Percentiles rank a stretch among this genome's conserved stretches.
Evolutionary conservation across 78 protist species (phyloP).

Genomic region (Capsaspora owczarzaki): DNA sequence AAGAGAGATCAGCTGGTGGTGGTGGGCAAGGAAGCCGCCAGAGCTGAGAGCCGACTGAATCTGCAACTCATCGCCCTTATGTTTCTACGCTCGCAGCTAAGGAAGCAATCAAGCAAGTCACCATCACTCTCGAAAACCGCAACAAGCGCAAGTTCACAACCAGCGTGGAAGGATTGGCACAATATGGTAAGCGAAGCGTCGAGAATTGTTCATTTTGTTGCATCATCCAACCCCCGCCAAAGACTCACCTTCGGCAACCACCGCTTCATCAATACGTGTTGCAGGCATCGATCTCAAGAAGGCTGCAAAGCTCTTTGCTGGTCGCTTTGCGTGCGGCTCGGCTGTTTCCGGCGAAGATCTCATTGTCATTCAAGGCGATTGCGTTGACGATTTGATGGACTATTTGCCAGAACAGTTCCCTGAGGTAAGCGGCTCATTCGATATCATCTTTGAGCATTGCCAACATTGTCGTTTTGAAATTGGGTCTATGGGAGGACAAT

Average conservation of each 20-base stretch:
- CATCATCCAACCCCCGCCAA: no score
- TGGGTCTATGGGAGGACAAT: no score
- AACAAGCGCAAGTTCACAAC: slow-evolving; percentile 11
- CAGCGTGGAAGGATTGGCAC: neutral
- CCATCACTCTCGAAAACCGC: neutral
- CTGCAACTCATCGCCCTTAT: neutral
- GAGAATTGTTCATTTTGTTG: no score
- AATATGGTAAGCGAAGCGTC: neutral
- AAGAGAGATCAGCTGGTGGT: no score
- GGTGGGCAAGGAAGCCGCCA: neutral
- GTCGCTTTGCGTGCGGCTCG: slow-evolving; percentile 18
- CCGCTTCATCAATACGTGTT: neutral
- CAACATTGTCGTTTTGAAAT: no score
- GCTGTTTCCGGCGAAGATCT: slow-evolving; percentile 8
- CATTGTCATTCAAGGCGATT: slow-evolving; percentile 16
- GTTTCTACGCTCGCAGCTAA: neutral
- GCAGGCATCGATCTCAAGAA: slow-evolving; percentile 20
- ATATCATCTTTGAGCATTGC: no score
- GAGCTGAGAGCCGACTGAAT: neutral
- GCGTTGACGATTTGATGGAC: neutral
- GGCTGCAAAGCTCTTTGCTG: slow-evolving; percentile 6
- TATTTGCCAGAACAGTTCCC: slow-evolving; percentile 3
- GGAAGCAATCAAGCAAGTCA: neutral
- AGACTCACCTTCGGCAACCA: neutral
- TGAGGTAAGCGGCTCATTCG: no score